Conservation (phyloP, 768 basidiomycete species). For the Tylopilus sp. region DNA sequence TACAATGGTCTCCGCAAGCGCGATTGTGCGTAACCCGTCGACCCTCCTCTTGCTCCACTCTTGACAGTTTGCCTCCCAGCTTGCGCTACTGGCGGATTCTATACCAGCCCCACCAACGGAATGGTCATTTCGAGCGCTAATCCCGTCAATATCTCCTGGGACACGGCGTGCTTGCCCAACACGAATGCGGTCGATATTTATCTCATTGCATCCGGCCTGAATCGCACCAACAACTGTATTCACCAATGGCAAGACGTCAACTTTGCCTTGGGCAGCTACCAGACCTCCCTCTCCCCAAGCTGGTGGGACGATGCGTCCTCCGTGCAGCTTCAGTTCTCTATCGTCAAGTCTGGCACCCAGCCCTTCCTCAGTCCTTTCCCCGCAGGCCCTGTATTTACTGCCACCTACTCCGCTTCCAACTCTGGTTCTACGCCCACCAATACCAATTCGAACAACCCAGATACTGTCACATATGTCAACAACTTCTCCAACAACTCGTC, state of each 20-base stretch:
- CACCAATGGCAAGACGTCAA: conserved; percentile 57
- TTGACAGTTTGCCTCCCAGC: conserved; percentile 27
- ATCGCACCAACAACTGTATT: conserved; percentile 35
- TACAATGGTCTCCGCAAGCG: conserved; percentile 23
- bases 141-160: conserved; percentile 61
- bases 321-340: conserved; percentile 53
- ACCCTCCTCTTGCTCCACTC: background rate
- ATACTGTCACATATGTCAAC: conserved; percentile 39
- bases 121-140: conserved; percentile 43
- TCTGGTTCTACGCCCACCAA: conserved; percentile 37
- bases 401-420: conserved; percentile 49
- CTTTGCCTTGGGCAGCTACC: conserved; percentile 46
- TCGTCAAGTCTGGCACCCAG: conserved; percentile 48
- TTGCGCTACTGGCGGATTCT: conserved; percentile 60
- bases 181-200: conserved; percentile 61
- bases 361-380: conserved; percentile 52
- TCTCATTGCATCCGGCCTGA: conserved; percentile 50
- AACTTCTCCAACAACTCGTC: conserved; percentile 34
- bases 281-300: conserved; percentile 48
- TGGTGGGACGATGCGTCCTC: conserved; percentile 67
- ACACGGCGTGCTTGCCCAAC: conserved; percentile 49
- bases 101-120: conserved; percentile 50
- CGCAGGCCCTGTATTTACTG: conserved; percentile 68
- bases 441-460: conserved; percentile 38
- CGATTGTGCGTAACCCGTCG: conserved; percentile 13